A percentile compares a stretch with the other conserved stretches of the same genome.
Evolutionary conservation across 345 rosid species (phyloP).

Genomic region (Bruguiera sexangula): DNA sequence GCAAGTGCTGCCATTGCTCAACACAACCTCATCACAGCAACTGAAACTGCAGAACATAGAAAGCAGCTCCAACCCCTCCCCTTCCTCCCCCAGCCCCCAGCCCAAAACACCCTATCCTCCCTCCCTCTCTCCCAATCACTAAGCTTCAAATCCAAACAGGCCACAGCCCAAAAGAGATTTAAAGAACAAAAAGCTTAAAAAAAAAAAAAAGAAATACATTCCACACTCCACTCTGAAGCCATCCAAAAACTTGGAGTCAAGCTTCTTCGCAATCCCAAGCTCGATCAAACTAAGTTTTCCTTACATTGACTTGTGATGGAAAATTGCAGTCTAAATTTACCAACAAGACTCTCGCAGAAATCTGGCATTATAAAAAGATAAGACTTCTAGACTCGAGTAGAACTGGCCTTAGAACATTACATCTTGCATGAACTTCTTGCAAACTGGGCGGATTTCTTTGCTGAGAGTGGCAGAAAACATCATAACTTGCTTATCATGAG

Average conservation of each 20-base stretch:
- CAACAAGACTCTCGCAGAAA: constrained; percentile 32
- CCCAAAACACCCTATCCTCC: not conserved
- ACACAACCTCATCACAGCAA: not conserved
- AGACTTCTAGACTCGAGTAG: constrained; percentile 54
- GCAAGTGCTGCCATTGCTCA: constrained; percentile 22
- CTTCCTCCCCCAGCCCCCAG: not conserved
- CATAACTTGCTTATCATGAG: constrained; percentile 99
- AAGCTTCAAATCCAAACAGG: not conserved
- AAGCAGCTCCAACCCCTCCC: not conserved
- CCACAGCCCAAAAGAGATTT: not conserved
- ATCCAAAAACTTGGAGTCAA: not conserved
- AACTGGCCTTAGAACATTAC: constrained; percentile 74
- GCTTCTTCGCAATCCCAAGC: constrained; percentile 4
- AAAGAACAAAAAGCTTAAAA: not conserved
- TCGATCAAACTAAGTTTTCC: constrained; percentile 15
- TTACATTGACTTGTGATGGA: constrained; percentile 12
- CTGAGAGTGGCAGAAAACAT: constrained; percentile 99
- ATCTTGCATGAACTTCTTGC: constrained; percentile 99
- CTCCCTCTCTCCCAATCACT: not conserved
- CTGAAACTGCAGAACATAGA: constrained; percentile 1
- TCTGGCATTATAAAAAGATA: constrained; percentile 40
- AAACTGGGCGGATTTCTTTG: constrained; percentile 99
- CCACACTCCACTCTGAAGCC: not conserved
- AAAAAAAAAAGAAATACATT: not conserved
- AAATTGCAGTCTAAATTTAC: constrained; percentile 17